phyloP scores from a whole-genome alignment of 768 basidiomycete species.

The Psilocybe cubensis region DNA sequence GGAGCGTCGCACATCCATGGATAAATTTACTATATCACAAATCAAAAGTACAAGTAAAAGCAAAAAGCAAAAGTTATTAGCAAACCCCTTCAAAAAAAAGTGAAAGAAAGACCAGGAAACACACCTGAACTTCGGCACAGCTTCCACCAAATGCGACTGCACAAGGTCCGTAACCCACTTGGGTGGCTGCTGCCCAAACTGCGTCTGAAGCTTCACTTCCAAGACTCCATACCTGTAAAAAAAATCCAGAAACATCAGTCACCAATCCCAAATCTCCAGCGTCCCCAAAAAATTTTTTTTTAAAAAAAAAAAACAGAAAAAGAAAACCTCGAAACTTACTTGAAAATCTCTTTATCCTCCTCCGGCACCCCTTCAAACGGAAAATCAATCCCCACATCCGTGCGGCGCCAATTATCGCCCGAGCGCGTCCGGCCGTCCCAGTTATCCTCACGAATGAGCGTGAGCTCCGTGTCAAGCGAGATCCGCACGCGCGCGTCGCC shows the following conservation, averaged over 20 bases:
- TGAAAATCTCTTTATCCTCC: slow-evolving; percentile 93
- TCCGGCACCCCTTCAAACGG: slow-evolving; percentile 78
- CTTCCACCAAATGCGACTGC: slow-evolving; percentile 92
- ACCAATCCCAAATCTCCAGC: too few relatives aligned
- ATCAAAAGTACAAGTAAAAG: not conserved
- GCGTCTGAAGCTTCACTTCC: slow-evolving; percentile 97
- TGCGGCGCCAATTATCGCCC: slow-evolving; percentile 91
- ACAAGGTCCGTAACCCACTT: slow-evolving; percentile 98
- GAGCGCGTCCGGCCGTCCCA: slow-evolving; percentile 87
- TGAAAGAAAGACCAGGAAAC: too few relatives aligned
- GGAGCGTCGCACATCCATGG: slow-evolving; percentile 91
- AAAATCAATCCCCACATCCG: slow-evolving; percentile 89
- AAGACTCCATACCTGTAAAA: slow-evolving; percentile 79
- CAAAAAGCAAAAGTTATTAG: not conserved
- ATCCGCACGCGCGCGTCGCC: slow-evolving; percentile 99
- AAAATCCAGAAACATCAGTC: too few relatives aligned
- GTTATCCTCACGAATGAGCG: slow-evolving; percentile 94
- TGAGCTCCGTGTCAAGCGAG: slow-evolving; percentile 95
- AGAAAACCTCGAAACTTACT: slow-evolving; percentile 45
- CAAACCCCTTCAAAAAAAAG: too few relatives aligned
- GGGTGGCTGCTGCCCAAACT: slow-evolving; percentile 93
- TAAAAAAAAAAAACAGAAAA: not conserved
- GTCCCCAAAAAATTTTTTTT: too few relatives aligned
- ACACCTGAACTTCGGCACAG: slow-evolving; percentile 96
- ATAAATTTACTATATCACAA: slow-evolving; percentile 77